Conservation (phyloP, 345 rosid genomes). For the Lumnitzera racemosa region DNA sequence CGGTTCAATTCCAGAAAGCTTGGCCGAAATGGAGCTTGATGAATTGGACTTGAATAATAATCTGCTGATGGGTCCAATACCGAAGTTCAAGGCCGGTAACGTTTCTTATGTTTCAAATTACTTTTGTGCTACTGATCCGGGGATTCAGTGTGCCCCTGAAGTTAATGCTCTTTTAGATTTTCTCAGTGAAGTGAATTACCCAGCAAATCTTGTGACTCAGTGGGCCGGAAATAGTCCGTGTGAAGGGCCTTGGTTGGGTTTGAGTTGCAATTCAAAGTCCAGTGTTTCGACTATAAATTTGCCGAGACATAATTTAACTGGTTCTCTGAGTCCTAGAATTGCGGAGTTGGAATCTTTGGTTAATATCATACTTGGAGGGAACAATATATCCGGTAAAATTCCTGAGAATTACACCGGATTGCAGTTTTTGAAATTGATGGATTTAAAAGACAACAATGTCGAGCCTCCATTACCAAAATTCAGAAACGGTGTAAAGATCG, state of each 20-base stretch:
- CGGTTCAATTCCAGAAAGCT: conserved; percentile 41
- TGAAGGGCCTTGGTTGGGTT: conserved; percentile 31
- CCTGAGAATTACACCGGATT: conserved; percentile 31
- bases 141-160: conserved; percentile 32
- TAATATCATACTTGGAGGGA: conserved; percentile 31
- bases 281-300: conserved; percentile 30
- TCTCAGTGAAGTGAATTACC: conserved; percentile 27
- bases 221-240: conserved; percentile 53
- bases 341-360: conserved; percentile 31
- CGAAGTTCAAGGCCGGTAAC: conserved; percentile 32
- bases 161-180: conserved; percentile 33
- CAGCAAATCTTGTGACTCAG: conserved; percentile 24
- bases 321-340: conserved; percentile 33
- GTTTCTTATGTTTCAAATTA: conserved; percentile 29
- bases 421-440: conserved; percentile 32
- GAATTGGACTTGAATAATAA: conserved; percentile 37
- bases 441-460: conserved; percentile 32
- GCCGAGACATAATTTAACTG: conserved; percentile 35
- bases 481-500: conserved; percentile 23
- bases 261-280: conserved; percentile 28
- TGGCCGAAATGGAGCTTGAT: conserved; percentile 33
- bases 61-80: conserved; percentile 35
- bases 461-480: conserved; percentile 41
- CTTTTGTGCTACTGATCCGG: conserved; percentile 37
- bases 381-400: conserved; percentile 26